phyloP scores from a whole-genome alignment of 352 stramenopile genomes.

The Globisporangium paroecandrum region DNA sequence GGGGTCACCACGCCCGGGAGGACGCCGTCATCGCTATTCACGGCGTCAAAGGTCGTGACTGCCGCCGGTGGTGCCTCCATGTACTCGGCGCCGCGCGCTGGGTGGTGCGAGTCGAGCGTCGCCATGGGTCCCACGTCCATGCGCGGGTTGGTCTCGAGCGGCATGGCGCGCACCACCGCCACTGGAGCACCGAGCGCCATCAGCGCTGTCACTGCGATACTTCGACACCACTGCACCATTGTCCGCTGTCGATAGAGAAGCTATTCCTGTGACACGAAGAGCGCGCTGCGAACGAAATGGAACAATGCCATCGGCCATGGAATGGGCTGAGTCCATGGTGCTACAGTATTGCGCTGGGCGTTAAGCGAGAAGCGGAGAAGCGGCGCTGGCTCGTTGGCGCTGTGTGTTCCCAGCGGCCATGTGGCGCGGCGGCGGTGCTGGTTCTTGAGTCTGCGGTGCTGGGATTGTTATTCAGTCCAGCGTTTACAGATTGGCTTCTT shows the following conservation, averaged over 20 bases:
- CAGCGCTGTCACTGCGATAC: neutral
- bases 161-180: neutral
- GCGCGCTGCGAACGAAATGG: slow-evolving; percentile 3
- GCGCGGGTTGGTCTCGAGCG: slow-evolving; percentile 25
- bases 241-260: neutral
- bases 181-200: neutral
- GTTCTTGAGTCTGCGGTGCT: neutral
- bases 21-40: slow-evolving; percentile 13
- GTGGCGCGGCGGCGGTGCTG: neutral
- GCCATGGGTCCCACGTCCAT: slow-evolving; percentile 27
- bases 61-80: neutral
- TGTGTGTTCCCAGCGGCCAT: slow-evolving; percentile 2
- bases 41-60: slow-evolving; percentile 25
- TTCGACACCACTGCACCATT: slow-evolving; percentile 4
- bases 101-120: slow-evolving; percentile 29
- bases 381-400: neutral
- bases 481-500: neutral
- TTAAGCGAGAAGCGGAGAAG: neutral
- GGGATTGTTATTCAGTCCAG: neutral
- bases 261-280: neutral
- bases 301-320: slow-evolving; percentile 4
- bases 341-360: neutral
- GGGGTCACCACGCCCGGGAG: slow-evolving; percentile 12
- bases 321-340: neutral
- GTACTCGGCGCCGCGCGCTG: slow-evolving; percentile 26